A percentile compares a stretch with the other conserved stretches of the same genome.
Conservation (phyloP, 768 basidiomycete genomes). For the Termitomyces sp. region DNA sequence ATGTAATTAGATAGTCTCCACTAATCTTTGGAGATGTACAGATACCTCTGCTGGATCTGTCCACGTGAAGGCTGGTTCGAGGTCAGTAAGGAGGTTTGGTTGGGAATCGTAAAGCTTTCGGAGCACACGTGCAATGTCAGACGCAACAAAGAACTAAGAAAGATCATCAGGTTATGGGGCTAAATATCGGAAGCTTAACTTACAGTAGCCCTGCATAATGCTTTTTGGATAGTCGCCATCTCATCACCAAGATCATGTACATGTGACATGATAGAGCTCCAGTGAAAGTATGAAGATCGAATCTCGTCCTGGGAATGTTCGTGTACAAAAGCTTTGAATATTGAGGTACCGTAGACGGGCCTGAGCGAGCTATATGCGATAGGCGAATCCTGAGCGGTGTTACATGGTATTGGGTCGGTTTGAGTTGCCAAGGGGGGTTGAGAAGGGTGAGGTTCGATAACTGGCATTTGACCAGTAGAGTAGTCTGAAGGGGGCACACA, state of each 20-base stretch:
- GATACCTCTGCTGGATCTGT: conserved; percentile 47
- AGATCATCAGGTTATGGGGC: conserved; percentile 3
- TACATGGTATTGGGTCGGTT: neutral
- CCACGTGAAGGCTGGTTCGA: conserved; percentile 43
- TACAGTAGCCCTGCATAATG: conserved; percentile 33
- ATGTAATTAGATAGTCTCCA: neutral
- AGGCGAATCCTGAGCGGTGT: neutral
- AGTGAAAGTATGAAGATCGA: neutral
- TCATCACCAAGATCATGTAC: conserved; percentile 29
- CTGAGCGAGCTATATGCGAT: neutral
- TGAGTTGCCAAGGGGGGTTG: neutral
- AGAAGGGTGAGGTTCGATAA: neutral
- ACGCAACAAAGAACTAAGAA: conserved; percentile 36
- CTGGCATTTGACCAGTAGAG: conserved; percentile 4
- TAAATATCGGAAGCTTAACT: conserved; percentile 14
- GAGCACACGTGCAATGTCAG: conserved; percentile 28
- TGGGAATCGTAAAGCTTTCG: conserved; percentile 33
- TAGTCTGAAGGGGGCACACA: conserved; percentile 26
- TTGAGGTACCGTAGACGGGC: conserved; percentile 14
- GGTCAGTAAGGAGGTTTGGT: conserved; percentile 19
- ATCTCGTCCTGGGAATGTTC: neutral
- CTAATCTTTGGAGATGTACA: neutral
- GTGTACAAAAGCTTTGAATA: conserved; percentile 26
- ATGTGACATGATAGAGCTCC: conserved; percentile 5
- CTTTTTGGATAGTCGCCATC: conserved; percentile 29